Conservation (phyloP, 176 grass and related monocot species). For the Stipa capillata region DNA sequence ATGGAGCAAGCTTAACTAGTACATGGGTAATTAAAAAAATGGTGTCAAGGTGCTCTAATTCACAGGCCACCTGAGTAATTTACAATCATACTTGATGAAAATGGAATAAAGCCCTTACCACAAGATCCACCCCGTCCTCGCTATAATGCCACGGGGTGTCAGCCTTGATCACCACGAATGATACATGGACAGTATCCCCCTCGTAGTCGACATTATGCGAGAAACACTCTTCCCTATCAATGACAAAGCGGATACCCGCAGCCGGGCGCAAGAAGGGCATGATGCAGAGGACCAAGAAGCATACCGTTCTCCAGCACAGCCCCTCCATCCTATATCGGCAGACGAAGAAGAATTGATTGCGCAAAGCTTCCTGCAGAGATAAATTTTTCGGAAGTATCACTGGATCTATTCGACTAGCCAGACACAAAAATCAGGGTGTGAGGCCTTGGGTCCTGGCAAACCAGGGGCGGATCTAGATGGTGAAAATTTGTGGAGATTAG, state of each 20-base stretch:
- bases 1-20: neutral
- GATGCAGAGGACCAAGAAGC: constrained; percentile 27
- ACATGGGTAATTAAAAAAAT: neutral
- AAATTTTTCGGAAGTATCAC: neutral
- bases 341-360: neutral
- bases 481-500: no score
- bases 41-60: neutral
- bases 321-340: constrained; percentile 15
- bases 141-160: constrained; percentile 95
- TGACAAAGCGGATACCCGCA: constrained; percentile 80
- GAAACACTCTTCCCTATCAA: constrained; percentile 96
- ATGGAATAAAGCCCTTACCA: constrained; percentile 45
- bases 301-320: constrained; percentile 20
- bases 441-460: neutral
- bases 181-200: constrained; percentile 84
- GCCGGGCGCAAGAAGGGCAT: constrained; percentile 19
- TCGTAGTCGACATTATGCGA: constrained; percentile 83
- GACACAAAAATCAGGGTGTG: neutral
- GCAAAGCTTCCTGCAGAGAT: constrained; percentile 24
- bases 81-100: neutral
- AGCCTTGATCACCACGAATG: constrained; percentile 93
- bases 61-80: neutral
- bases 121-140: constrained; percentile 86
- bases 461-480: no score
- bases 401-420: neutral